Percentiles rank a stretch among this genome's conserved stretches.
Conservation (phyloP, 1,284 basidiomycete genomes). For the Cutaneotrichosporon dermatis region DNA sequence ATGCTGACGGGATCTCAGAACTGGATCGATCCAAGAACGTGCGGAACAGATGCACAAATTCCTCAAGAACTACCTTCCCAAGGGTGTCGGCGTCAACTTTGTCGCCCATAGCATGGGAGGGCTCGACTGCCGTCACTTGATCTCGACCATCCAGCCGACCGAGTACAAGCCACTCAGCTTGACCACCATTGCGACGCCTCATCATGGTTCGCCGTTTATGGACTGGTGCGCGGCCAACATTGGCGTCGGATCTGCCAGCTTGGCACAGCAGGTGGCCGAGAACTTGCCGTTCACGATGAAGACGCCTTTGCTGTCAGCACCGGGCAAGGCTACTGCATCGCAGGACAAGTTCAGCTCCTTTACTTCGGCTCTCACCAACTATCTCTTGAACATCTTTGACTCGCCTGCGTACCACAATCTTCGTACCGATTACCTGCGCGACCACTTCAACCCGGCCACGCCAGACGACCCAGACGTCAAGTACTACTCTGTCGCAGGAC, state of each 20-base stretch:
- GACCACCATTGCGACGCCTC: conserved; percentile 88
- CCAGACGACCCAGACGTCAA: conserved; percentile 79
- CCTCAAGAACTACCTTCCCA: conserved; percentile 61
- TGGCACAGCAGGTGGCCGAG: conserved; percentile 28
- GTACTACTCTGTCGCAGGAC: conserved; percentile 86
- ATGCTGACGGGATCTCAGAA: conserved; percentile 54
- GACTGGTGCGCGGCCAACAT: conserved; percentile 95
- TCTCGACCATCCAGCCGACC: conserved; percentile 74
- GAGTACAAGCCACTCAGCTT: conserved; percentile 83
- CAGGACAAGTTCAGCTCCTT: conserved; percentile 29
- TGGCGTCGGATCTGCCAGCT: conserved; percentile 63
- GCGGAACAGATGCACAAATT: conserved; percentile 73
- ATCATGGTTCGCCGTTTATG: conserved; percentile 97
- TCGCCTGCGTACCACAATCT: conserved; percentile 96
- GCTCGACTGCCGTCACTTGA: conserved; percentile 86
- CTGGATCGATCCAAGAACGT: conserved; percentile 82
- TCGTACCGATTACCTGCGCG: conserved; percentile 76
- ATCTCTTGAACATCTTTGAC: conserved; percentile 87
- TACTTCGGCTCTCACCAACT: conserved; percentile 60
- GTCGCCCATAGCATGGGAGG: conserved; percentile 94
- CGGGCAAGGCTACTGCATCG: conserved; percentile 15
- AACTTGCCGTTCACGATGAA: conserved; percentile 52
- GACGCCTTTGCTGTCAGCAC: conserved; percentile 47
- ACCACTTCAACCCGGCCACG: conserved; percentile 85
- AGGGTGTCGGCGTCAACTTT: conserved; percentile 76